phyloP scores from a whole-genome alignment of 2,329 filamentous ascomycete species.

The Setomelanomma holmii region DNA sequence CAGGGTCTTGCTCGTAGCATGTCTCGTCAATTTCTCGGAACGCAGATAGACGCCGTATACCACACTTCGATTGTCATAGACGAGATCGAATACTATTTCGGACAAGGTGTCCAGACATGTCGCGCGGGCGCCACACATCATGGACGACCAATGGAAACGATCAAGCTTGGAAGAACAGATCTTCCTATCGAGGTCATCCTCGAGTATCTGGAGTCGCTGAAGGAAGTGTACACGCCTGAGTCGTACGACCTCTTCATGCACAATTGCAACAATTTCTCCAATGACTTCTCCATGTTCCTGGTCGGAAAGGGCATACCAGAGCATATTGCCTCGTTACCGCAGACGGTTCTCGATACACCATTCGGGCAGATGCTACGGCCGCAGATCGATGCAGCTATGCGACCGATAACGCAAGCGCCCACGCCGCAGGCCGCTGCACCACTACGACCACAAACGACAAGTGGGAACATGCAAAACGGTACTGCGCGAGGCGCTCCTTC shows the following conservation, averaged over 20 bases:
- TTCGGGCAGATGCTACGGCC: constrained; percentile 88
- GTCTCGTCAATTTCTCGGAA: constrained; percentile 66
- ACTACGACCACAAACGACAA: constrained; percentile 14
- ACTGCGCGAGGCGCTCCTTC: constrained; percentile 9
- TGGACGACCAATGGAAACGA: constrained; percentile 78
- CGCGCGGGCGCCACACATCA: constrained; percentile 84
- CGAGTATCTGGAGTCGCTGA: constrained; percentile 86
- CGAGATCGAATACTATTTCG: constrained; percentile 89
- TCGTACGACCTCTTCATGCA: constrained; percentile 85
- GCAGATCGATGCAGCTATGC: constrained; percentile 71
- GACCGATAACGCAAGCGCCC: constrained; percentile 67
- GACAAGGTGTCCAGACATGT: constrained; percentile 84
- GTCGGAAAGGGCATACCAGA: constrained; percentile 87
- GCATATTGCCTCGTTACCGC: constrained; percentile 84
- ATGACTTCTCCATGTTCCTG: constrained; percentile 89
- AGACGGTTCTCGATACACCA: constrained; percentile 83
- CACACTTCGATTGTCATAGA: constrained; percentile 89
- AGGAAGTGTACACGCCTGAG: constrained; percentile 81
- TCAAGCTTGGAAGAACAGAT: constrained; percentile 77
- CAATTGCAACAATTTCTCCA: constrained; percentile 98
- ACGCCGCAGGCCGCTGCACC: constrained; percentile 44
- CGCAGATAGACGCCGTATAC: constrained; percentile 88
- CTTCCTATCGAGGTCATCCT: constrained; percentile 81
- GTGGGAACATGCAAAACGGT: constrained; percentile 13
- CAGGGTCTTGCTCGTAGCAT: constrained; percentile 64